A percentile compares a stretch with the other conserved stretches of the same genome.
phyloP scores from a whole-genome alignment of 352 stramenopile genomes.

The Phytophthora nicotianae region DNA sequence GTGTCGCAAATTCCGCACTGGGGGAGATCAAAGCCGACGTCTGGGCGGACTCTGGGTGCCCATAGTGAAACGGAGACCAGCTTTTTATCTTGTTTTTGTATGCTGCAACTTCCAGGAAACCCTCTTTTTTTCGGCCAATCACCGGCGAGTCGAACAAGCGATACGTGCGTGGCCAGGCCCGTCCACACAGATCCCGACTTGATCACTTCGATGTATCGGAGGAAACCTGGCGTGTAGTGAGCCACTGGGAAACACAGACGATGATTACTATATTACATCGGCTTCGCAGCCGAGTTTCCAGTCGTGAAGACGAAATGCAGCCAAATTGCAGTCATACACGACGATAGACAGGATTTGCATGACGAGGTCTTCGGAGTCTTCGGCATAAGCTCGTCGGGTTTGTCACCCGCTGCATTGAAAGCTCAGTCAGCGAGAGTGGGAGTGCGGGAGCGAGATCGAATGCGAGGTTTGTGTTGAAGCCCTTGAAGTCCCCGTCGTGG shows the following conservation, averaged over 20 bases:
- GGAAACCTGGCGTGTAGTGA: constrained; percentile 12
- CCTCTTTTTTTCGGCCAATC: constrained; percentile 21
- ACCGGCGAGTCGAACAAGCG: background rate
- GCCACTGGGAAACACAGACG: background rate
- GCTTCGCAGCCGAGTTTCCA: constrained; percentile 28
- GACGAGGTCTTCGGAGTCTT: constrained; percentile 4
- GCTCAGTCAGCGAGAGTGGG: constrained; percentile 21
- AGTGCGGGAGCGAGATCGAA: constrained; percentile 8
- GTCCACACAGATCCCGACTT: constrained; percentile 7
- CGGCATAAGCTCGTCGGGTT: constrained; percentile 13
- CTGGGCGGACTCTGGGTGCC: constrained; percentile 1
- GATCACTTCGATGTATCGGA: constrained; percentile 1
- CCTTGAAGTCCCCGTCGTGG: constrained; percentile 5
- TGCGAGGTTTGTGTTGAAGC: constrained; percentile 15
- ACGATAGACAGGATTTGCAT: background rate
- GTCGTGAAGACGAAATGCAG: background rate
- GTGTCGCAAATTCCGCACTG: constrained; percentile 57
- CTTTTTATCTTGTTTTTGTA: constrained; percentile 31
- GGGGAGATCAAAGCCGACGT: constrained; percentile 4
- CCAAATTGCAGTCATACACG: background rate
- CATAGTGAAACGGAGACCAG: constrained; percentile 23
- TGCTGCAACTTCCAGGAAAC: constrained; percentile 18
- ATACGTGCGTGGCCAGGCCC: constrained; percentile 15
- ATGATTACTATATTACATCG: background rate
- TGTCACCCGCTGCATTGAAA: constrained; percentile 21